Evolutionary conservation across 2,329 filamentous ascomycete genomes (phyloP), one percentile per base, ranked within the genome.

Genomic region (Rutstroemia sydowiana): DNA sequence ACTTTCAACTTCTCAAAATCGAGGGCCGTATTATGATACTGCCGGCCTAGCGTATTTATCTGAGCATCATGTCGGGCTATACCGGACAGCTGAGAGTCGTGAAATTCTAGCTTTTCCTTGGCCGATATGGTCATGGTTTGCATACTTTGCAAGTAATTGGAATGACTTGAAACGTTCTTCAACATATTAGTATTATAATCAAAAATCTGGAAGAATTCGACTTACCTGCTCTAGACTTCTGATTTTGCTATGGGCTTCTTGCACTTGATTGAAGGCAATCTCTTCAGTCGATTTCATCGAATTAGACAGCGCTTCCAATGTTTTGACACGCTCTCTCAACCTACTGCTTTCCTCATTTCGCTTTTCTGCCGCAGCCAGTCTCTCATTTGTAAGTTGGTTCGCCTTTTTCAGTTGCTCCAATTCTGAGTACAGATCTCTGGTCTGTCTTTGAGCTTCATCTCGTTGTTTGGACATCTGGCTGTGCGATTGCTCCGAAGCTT

Each of bases 161-260:
- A n/a, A n/a, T n/a, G n/a, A n/a, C n/a, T n/a, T n/a, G n/a, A n/a
- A n/a, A n/a, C n/a, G n/a, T n/a, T n/a, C n/a, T n/a, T n/a, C n/a
- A n/a, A n/a, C n/a, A n/a, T 21, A 5, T 21, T 20, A 41, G 7
- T 41, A 20, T 11, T 20, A 20, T 21, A 10, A 3, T n/a, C 3
- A 16, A 30, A n/a, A 16, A 7, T 39, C 14, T 18, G 13, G 6
- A 16, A 47, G 10, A 21, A 39, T n/a, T 32, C 13, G 34, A 34
- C 42, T n/a, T 39, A 51, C 48, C 48, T 45, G 48, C 28, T 39
- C 20, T 10, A 51, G 21, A 9, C 6, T 9, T 20, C 18, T 51
- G 21, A 51, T 45, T 16, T 26, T 51, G 5, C 28, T 10, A 14
- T 23, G 34, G 3, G 20, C 48, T 7, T 39, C 30, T 11, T 45